These are phyloP conservation scores for Cubamyces lactineus DNA, from an alignment of 768 basidiomycete genomes.

Conservation along the genomic window DNA sequence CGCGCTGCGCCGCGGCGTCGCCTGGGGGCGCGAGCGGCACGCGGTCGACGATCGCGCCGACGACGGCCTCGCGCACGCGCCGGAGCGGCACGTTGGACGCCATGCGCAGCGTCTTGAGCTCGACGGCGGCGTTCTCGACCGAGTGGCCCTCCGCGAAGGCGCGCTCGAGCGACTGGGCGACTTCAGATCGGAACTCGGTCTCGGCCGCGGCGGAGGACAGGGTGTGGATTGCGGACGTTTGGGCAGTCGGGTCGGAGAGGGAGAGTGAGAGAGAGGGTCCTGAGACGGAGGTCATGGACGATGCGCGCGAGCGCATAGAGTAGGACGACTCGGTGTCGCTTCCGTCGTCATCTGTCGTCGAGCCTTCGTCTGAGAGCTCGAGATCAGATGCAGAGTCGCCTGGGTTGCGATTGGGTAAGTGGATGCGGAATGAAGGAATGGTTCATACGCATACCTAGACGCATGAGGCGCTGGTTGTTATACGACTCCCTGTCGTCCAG, in stretches of 20 bases:
- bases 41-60: conserved; percentile 78
- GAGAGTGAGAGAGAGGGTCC: conserved; percentile 42
- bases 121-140: conserved; percentile 91
- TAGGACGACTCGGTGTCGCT: conserved; percentile 40
- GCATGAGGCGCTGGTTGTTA: conserved; percentile 72
- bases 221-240: conserved; percentile 42
- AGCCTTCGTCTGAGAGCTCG: conserved; percentile 60
- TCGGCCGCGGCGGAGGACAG: conserved; percentile 50
- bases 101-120: conserved; percentile 96
- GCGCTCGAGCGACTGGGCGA: conserved; percentile 83
- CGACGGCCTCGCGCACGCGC: conserved; percentile 87
- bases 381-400: conserved; percentile 69
- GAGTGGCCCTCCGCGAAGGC: conserved; percentile 92
- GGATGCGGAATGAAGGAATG: too few relatives aligned
- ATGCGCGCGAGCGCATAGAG: conserved; percentile 45
- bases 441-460: conserved; percentile 56
- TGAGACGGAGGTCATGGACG: conserved; percentile 52
- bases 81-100: conserved; percentile 89
- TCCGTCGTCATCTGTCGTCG: conserved; percentile 51
- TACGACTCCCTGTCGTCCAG: conserved; percentile 64
- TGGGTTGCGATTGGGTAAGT: conserved; percentile 27
- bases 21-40: conserved; percentile 60
- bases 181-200: conserved; percentile 76
- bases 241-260: conserved; percentile 43
- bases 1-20: conserved; percentile 59